These are phyloP conservation scores for Colletotrichum viniferum DNA, from an alignment of 2,329 filamentous ascomycete species.

Conservation along the genomic window DNA sequence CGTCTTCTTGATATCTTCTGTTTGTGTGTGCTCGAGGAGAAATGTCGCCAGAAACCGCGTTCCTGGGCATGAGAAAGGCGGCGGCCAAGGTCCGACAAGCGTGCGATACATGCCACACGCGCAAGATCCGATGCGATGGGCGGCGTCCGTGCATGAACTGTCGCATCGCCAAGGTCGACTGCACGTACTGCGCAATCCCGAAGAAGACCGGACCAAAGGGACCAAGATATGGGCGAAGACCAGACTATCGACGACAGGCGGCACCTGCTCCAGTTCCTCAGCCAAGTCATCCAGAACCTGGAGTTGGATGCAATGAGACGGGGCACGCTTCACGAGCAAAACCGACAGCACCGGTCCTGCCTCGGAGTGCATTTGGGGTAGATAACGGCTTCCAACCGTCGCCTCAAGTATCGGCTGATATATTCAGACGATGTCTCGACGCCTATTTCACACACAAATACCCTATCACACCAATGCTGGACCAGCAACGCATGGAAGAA, in stretches of 20 bases:
- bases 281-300: neutral
- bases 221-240: neutral
- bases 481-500: neutral
- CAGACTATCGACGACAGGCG: neutral
- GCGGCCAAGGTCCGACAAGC: neutral
- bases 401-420: neutral
- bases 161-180: neutral
- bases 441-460: neutral
- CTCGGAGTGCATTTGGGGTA: neutral
- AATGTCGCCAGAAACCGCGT: neutral
- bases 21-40: neutral
- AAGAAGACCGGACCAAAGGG: neutral
- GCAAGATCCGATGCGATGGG: neutral
- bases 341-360: fast-evolving
- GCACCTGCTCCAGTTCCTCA: neutral
- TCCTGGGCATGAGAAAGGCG: neutral
- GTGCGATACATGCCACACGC: neutral
- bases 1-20: neutral
- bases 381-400: neutral
- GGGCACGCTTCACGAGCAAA: neutral
- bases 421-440: neutral
- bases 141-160: neutral
- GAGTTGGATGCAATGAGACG: neutral
- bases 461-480: neutral
- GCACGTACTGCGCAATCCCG: neutral